phyloP scores from a whole-genome alignment of 2,329 filamentous ascomycete species.

The Aphanocladium album region DNA sequence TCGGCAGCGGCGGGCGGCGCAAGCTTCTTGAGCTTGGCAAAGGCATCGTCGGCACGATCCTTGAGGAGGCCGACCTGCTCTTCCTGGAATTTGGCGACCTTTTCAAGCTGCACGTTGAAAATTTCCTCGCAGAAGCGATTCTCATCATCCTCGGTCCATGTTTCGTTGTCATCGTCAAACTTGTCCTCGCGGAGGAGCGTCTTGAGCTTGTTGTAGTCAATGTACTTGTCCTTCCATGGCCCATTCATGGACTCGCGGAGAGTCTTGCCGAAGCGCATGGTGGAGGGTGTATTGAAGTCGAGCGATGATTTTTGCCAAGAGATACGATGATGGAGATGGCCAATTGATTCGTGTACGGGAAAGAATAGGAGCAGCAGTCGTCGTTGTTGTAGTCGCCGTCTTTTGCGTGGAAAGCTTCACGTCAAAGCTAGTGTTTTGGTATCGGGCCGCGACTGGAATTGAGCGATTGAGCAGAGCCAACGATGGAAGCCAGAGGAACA shows the following conservation, averaged over 20 bases:
- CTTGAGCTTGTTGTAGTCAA: constrained; percentile 94
- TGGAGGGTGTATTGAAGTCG: constrained; percentile 17
- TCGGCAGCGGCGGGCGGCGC: constrained; percentile 48
- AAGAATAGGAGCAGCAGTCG: background rate
- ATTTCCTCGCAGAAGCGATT: constrained; percentile 91
- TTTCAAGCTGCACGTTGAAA: constrained; percentile 90
- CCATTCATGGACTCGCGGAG: constrained; percentile 73
- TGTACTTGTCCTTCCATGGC: constrained; percentile 90
- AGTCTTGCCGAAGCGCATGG: constrained; percentile 91
- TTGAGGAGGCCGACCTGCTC: constrained; percentile 61
- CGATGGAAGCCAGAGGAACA: background rate
- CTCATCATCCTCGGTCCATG: constrained; percentile 94
- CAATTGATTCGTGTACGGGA: background rate
- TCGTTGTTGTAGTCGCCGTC: background rate
- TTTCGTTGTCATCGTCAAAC: constrained; percentile 54
- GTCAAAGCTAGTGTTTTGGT: background rate
- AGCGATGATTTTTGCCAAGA: background rate
- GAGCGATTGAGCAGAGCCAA: background rate
- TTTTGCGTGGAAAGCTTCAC: background rate
- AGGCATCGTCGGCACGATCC: constrained; percentile 48
- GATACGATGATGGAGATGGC: background rate
- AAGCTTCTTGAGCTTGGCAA: constrained; percentile 73
- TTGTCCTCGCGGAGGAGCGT: constrained; percentile 74
- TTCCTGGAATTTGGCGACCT: constrained; percentile 85
- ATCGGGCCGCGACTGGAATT: background rate